Conservation (phyloP, 305 asterid genomes). For the Fraxinus paxiana region DNA sequence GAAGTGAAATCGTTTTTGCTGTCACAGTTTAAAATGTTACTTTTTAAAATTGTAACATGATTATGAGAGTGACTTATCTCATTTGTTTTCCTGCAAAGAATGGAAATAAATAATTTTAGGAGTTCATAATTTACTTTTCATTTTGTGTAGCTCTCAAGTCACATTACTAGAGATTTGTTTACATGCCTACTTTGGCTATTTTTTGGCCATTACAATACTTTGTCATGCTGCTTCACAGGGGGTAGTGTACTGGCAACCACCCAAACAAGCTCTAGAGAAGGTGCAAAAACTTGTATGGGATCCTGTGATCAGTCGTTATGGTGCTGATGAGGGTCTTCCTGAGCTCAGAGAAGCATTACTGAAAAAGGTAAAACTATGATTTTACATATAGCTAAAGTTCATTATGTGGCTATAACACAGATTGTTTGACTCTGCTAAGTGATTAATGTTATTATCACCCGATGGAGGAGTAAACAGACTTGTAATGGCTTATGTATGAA, state of each 20-base stretch:
- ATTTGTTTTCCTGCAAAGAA: constrained; percentile 1
- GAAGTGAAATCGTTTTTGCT: neutral
- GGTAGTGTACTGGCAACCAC: constrained; percentile 95
- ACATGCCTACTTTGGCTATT: neutral
- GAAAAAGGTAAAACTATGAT: constrained; percentile 49
- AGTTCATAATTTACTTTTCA: neutral
- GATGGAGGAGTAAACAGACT: neutral
- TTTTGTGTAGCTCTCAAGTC: neutral
- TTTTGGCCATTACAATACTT: neutral
- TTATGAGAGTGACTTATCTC: neutral
- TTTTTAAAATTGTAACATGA: neutral
- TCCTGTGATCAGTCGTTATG: constrained; percentile 81
- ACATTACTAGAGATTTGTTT: neutral
- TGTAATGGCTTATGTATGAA: neutral
- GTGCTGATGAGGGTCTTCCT: constrained; percentile 90
- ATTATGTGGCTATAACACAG: neutral
- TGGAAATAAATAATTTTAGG: neutral
- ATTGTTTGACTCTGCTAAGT: neutral
- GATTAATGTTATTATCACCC: constrained; percentile 6
- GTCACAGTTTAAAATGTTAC: neutral
- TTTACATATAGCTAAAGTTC: constrained; percentile 1
- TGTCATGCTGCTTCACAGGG: constrained; percentile 49
- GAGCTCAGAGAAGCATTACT: constrained; percentile 81
- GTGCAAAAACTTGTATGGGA: constrained; percentile 71
- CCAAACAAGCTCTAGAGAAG: constrained; percentile 67